Percentiles rank a stretch among this genome's conserved stretches.
phyloP scores from a whole-genome alignment of 2,329 filamentous ascomycete genomes.

The Myriangium duriaei region DNA sequence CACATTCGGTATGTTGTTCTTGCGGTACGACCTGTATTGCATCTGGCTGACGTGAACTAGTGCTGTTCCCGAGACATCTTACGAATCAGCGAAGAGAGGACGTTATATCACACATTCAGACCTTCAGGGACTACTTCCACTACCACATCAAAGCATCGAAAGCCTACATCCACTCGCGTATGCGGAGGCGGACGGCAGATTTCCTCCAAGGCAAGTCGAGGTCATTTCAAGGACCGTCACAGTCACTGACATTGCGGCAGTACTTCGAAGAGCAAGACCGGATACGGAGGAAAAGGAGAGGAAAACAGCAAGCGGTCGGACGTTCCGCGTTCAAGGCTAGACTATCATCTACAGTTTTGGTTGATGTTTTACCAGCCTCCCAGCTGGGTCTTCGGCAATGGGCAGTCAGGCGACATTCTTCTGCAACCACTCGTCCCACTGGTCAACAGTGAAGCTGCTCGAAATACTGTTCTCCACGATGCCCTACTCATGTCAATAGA shows the following conservation, averaged over 20 bases:
- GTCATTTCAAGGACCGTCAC: not conserved
- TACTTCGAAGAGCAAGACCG: slow-evolving; percentile 87
- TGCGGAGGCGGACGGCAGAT: slow-evolving; percentile 94
- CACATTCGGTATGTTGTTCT: slow-evolving; percentile 66
- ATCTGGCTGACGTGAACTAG: slow-evolving; percentile 33
- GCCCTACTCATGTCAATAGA: slow-evolving; percentile 28
- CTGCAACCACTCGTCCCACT: slow-evolving; percentile 77
- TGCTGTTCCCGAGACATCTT: slow-evolving; percentile 90
- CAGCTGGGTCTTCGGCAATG: too few relatives aligned
- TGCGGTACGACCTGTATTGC: slow-evolving; percentile 11
- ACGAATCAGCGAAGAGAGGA: slow-evolving; percentile 82
- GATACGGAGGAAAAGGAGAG: slow-evolving; percentile 95
- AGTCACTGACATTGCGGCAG: slow-evolving; percentile 34
- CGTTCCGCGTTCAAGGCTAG: slow-evolving; percentile 56
- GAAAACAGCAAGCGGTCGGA: slow-evolving; percentile 93
- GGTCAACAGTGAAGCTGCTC: slow-evolving; percentile 62
- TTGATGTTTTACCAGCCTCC: too few relatives aligned
- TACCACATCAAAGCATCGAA: slow-evolving; percentile 99
- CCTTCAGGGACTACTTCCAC: slow-evolving; percentile 99
- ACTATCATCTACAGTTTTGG: too few relatives aligned
- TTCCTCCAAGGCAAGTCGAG: slow-evolving; percentile 74
- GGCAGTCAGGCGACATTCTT: slow-evolving; percentile 44
- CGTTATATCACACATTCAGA: slow-evolving; percentile 98
- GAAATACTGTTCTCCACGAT: slow-evolving; percentile 68
- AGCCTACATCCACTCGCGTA: slow-evolving; percentile 96